Evolutionary conservation across 352 stramenopile genomes (phyloP), one percentile per base, ranked within the genome.

Genomic region (Phytopythium mirpurense): DNA sequence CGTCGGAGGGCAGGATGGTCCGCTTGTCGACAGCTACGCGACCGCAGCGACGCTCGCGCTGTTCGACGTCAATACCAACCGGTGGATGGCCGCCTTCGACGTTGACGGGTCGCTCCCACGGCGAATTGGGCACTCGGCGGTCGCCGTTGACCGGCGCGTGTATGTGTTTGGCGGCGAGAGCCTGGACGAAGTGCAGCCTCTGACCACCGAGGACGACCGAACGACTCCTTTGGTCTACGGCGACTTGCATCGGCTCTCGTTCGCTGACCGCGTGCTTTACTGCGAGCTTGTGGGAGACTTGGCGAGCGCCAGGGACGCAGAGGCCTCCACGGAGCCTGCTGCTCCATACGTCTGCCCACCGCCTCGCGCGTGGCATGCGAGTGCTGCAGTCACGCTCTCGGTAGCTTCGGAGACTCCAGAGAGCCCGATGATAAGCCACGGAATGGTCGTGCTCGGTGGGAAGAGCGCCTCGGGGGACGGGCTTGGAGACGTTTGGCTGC

Each of bases 121-220:
- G 8, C 71, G 77, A 31, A 70, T 86, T 19, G 77, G 82, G n/a
- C 74, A 79, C 44, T 74, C 67, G 4, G 57, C 70, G 31, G 60
- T 76, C 51, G 77, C 63, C 10, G 43, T 88, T 16, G 53, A 70
- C 29, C 41, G 66, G 3, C 62, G 65, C 42, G 67, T 61, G 4
- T 77, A 79, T 35, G 57, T 72, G 0, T 92, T 92, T 60, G 82
- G 82, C 16, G 82, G 82, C 5, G 75, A 90, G 26, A 41, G 46
- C 31, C 31, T 52, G 0, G 46, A 52, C 21, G 46, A 40, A 29
- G 5, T 40, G 7, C 43, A 49, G 11, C 23, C 2, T 41, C 9
- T 31, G 29, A 5, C 49, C 36, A 18, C 41, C 6, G 45, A 21
- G 4, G 44, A 60, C 12, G 37, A 36, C n/a, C n/a, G n/a, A 19